Evolutionary conservation across 2,329 filamentous ascomycete species (phyloP).

Genomic region (Scytalidium lignicola): DNA sequence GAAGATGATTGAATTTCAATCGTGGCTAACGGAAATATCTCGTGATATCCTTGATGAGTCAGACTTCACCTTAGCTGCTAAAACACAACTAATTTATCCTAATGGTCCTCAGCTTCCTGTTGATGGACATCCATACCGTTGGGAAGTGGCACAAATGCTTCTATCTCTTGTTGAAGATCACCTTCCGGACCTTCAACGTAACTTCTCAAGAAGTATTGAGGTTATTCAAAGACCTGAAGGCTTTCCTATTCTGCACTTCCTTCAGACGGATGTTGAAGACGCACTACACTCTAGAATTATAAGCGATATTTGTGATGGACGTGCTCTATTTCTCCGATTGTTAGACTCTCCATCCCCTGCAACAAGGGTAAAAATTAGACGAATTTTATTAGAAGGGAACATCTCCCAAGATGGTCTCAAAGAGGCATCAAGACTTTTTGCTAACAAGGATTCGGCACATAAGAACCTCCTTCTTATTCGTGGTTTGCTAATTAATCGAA

Average conservation of each 20-base stretch:
- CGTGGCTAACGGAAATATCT: slow-evolving; percentile 35
- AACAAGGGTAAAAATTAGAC: slow-evolving; percentile 14
- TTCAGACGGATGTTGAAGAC: slow-evolving; percentile 33
- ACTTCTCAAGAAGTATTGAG: slow-evolving; percentile 37
- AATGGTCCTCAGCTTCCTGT: slow-evolving; percentile 30
- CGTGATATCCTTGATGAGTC: slow-evolving; percentile 50
- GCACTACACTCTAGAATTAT: slow-evolving; percentile 26
- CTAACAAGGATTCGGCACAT: slow-evolving; percentile 10
- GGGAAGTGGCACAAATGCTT: slow-evolving; percentile 27
- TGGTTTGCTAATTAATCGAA: slow-evolving; percentile 43
- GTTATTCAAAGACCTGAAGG: slow-evolving; percentile 28
- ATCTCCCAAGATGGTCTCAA: slow-evolving; percentile 8
- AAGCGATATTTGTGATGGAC: slow-evolving; percentile 27
- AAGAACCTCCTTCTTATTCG: slow-evolving; percentile 40
- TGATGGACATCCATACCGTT: slow-evolving; percentile 33
- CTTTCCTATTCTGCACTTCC: slow-evolving; percentile 44
- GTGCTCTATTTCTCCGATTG: slow-evolving; percentile 28
- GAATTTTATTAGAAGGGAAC: slow-evolving; percentile 29
- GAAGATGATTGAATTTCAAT: slow-evolving; percentile 37
- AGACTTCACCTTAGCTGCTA: slow-evolving; percentile 32
- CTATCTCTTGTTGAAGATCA: slow-evolving; percentile 25
- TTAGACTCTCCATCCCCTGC: slow-evolving; percentile 2
- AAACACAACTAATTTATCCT: slow-evolving; percentile 35
- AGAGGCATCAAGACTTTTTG: slow-evolving; percentile 7
- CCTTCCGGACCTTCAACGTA: slow-evolving; percentile 28